Evolutionary conservation across 75 land plant species (phyloP), one percentile per base, ranked within the genome.

Genomic region (Pinus taeda): DNA sequence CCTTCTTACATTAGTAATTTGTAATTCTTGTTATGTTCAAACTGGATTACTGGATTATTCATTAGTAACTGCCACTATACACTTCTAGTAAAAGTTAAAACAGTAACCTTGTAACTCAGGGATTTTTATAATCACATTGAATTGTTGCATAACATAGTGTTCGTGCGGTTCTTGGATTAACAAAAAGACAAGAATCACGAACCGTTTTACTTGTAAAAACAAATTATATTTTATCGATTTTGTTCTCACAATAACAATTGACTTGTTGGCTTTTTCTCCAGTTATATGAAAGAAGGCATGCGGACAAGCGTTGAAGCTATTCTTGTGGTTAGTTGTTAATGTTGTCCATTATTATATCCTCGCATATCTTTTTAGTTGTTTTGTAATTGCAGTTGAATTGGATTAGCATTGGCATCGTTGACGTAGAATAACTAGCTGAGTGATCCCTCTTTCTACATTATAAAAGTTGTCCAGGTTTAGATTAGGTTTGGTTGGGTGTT

Each of bases 201-300:
- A 49, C 55, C 55, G 9, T 49, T 49, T 49, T 49, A 49, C 12
- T 49, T 9, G 12, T 49, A 0, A 36, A 8, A 33, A 20, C 29
- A 73, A 26, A 8, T 45, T 12, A 15, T 22, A 57, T 7, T 45
- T 15, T 5, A 22, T 15, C 2, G 1, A 13, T 73, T 73, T 57
- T 8, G 22, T 33, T 33, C n/a, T 20, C 22, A n/a, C 21, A 7
- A 59, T 63, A 9, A 21, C 0, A 20, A 59, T 24, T 22, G 61
- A 60, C 18, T 33, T 74, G 58, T 30, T 57, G 22, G 9, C 57
- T 9, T 81, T 39, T 14, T 74, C 71, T 55, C 69, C 92, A 96
- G 99, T 70, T 96, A 96, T 76, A 89, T 94, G 95, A 96, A 96
- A 77, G 99, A 96, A 66, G 99, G 99, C 3, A 96, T 94, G 95